These are phyloP conservation scores for Vaccinium vitisidaea DNA, from an alignment of 148 eudicot species.

Conservation along the genomic window DNA sequence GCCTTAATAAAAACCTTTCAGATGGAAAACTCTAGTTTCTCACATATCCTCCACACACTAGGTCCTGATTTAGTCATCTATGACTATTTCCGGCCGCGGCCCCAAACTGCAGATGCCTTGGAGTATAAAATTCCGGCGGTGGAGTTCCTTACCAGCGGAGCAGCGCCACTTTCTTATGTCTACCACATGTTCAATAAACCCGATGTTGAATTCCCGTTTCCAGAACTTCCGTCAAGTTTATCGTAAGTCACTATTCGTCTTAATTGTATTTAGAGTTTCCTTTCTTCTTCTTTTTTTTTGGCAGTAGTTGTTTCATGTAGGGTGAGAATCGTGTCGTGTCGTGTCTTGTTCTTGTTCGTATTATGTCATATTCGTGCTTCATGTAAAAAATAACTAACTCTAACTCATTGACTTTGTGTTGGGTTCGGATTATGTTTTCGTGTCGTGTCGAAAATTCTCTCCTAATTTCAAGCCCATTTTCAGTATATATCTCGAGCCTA, in stretches of 20 bases:
- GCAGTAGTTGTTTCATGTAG: no score
- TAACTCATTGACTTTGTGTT: no score
- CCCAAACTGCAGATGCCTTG: not conserved
- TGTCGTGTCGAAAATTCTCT: no score
- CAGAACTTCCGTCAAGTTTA: not conserved
- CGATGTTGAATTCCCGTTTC: slow-evolving; percentile 14
- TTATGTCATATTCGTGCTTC: no score
- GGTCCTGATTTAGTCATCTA: slow-evolving; percentile 29
- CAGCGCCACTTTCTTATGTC: not conserved
- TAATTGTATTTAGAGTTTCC: no score
- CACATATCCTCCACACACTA: not conserved
- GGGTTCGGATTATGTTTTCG: no score
- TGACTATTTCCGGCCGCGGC: slow-evolving; percentile 30
- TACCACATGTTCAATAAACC: slow-evolving; percentile 5
- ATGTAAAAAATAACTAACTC: no score
- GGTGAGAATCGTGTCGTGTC: no score
- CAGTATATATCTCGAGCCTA: no score
- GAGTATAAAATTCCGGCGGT: slow-evolving; percentile 16
- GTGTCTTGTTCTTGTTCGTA: no score
- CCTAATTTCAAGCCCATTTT: no score
- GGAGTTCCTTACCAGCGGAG: slow-evolving; percentile 19
- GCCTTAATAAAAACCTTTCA: slow-evolving; percentile 17
- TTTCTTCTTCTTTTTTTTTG: no score
- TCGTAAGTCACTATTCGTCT: not conserved
- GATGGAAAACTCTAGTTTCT: slow-evolving; percentile 8